Evolutionary conservation across 495 filamentous ascomycete genomes (phyloP).

Genomic region (Hypoxylon subgilvum): DNA sequence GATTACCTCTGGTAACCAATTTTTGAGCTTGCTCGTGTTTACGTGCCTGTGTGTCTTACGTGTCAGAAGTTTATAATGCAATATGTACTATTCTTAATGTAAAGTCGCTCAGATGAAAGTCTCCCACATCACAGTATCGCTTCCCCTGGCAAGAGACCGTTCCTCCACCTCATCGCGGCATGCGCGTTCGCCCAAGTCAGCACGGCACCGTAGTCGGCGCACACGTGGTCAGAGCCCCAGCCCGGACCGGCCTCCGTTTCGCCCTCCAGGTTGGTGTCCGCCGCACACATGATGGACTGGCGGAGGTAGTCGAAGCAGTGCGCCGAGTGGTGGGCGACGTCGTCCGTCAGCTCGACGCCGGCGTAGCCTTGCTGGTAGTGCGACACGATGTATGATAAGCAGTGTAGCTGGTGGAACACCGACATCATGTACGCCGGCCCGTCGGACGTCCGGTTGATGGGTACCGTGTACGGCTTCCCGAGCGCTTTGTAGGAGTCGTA

Average conservation of each 20-base stretch:
- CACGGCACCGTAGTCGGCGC: conserved; percentile 49
- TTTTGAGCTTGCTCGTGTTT: too few relatives aligned
- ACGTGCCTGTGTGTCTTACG: too few relatives aligned
- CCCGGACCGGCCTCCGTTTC: conserved; percentile 50
- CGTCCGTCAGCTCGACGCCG: conserved; percentile 45
- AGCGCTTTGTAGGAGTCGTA: conserved; percentile 43
- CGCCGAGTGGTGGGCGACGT: conserved; percentile 52
- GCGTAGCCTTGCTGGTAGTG: conserved; percentile 50
- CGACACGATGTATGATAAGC: conserved; percentile 53
- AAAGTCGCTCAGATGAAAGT: too few relatives aligned
- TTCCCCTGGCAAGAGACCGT: conserved; percentile 39
- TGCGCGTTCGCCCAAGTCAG: conserved; percentile 50
- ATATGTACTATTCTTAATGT: too few relatives aligned
- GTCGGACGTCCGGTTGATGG: conserved; percentile 41
- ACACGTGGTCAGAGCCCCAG: conserved; percentile 51
- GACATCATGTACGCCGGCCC: conserved; percentile 57
- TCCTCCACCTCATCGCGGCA: conserved; percentile 39
- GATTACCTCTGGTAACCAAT: too few relatives aligned
- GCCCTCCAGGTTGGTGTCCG: conserved; percentile 56
- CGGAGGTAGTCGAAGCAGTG: conserved; percentile 60
- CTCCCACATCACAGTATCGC: conserved; percentile 38
- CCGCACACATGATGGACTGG: conserved; percentile 55
- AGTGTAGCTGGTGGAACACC: conserved; percentile 61
- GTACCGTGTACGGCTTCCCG: conserved; percentile 45
- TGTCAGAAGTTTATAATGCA: too few relatives aligned